Percentiles rank a stretch among this genome's conserved stretches.
Evolutionary conservation across 352 stramenopile species (phyloP).

Genomic region (Globisporangium viniferum): DNA sequence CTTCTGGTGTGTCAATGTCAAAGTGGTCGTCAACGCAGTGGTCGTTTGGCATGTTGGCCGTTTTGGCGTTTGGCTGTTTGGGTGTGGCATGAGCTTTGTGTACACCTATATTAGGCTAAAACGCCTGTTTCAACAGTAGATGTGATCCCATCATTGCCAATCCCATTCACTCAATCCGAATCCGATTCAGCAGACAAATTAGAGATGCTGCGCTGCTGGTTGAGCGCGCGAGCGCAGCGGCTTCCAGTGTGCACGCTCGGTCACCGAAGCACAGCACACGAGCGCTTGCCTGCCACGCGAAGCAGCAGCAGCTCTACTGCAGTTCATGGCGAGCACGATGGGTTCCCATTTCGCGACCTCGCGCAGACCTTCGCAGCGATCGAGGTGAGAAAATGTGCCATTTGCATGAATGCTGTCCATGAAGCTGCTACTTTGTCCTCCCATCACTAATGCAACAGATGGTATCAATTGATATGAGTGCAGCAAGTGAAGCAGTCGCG

Average conservation of each 20-base stretch:
- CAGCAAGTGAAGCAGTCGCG: conserved; percentile 58
- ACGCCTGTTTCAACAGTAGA: not conserved
- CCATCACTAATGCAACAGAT: not conserved
- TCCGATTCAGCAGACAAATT: not conserved
- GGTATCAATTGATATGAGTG: conserved; percentile 1
- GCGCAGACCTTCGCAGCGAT: conserved; percentile 48
- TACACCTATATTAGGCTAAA: not conserved
- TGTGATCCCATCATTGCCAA: not conserved
- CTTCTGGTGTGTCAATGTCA: too few relatives aligned
- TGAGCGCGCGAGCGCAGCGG: not conserved
- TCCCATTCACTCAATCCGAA: not conserved
- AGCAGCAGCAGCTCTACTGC: not conserved
- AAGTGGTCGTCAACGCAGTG: too few relatives aligned
- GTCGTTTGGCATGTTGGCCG: too few relatives aligned
- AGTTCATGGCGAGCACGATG: not conserved
- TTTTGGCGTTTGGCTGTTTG: too few relatives aligned
- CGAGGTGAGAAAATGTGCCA: conserved; percentile 28
- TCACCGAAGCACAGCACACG: not conserved
- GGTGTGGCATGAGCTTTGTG: too few relatives aligned
- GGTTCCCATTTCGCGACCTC: conserved; percentile 34
- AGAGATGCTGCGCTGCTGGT: not conserved
- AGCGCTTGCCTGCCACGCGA: not conserved
- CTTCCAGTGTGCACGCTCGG: not conserved
- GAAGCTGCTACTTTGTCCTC: not conserved
- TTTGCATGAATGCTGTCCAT: not conserved